Percentiles rank a stretch among this genome's conserved stretches.
Conservation (phyloP, 208 protist genomes). For the Trypanosomatidae sp. region DNA sequence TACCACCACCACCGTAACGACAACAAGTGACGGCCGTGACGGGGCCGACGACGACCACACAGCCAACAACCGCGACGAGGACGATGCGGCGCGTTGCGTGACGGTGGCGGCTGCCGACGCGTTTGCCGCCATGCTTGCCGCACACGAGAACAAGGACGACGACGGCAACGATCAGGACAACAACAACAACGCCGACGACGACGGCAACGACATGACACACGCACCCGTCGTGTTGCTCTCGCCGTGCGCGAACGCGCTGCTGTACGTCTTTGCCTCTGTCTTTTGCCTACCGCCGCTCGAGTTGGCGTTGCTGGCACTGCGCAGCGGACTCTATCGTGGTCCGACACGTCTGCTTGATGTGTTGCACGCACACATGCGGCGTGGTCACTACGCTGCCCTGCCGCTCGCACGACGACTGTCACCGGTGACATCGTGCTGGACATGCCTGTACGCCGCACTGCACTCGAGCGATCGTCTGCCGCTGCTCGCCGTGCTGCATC, state of each 20-base stretch:
- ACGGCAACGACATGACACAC: too few species aligned
- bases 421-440: slow-evolving; percentile 39
- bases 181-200: too few species aligned
- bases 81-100: too few species aligned
- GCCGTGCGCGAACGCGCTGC: slow-evolving; percentile 61
- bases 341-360: slow-evolving; percentile 24
- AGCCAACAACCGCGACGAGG: too few species aligned
- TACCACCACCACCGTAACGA: too few species aligned
- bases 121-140: too few species aligned
- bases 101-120: too few species aligned
- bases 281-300: slow-evolving; percentile 50
- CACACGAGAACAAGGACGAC: too few species aligned
- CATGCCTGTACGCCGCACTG: slow-evolving; percentile 42
- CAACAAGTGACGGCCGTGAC: too few species aligned
- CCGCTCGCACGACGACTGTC: slow-evolving; percentile 56
- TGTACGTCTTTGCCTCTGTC: slow-evolving; percentile 42
- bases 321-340: slow-evolving; percentile 57
- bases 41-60: too few species aligned
- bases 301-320: slow-evolving; percentile 38
- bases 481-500: slow-evolving; percentile 36
- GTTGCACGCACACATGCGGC: slow-evolving; percentile 15
- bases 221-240: slow-evolving; percentile 30
- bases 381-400: slow-evolving; percentile 38
- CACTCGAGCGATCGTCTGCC: slow-evolving; percentile 58
- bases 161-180: too few species aligned